phyloP scores from a whole-genome alignment of 768 basidiomycete genomes.

The Suillus fuscotomentosus region DNA sequence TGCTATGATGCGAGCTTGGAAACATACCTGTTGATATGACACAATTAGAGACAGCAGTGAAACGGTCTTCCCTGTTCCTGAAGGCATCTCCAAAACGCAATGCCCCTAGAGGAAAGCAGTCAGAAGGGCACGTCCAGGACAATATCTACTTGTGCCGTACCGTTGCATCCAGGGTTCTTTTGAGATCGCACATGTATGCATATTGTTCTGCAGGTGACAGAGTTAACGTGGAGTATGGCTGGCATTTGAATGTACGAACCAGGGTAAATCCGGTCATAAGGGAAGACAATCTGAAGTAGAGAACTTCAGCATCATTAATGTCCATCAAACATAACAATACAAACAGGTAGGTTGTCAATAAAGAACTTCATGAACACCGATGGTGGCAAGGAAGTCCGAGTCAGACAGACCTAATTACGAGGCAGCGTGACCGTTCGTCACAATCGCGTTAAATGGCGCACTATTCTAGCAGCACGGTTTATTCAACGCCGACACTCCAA shows the following conservation, averaged over 20 bases:
- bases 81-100: conserved; percentile 99
- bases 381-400: neutral
- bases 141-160: conserved; percentile 39
- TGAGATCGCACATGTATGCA: conserved; percentile 99
- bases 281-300: conserved; percentile 71
- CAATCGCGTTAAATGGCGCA: no score
- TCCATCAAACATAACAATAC: conserved; percentile 20
- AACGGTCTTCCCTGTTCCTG: conserved; percentile 98
- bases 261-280: conserved; percentile 94
- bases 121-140: neutral
- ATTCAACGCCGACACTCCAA: no score
- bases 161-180: conserved; percentile 92
- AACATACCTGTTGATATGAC: conserved; percentile 88
- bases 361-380: conserved; percentile 65
- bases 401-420: no score
- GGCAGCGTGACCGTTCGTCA: no score
- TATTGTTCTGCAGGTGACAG: conserved; percentile 74
- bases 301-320: neutral
- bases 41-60: conserved; percentile 94
- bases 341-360: conserved; percentile 77
- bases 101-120: conserved; percentile 68
- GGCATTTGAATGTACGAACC: conserved; percentile 41
- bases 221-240: conserved; percentile 10
- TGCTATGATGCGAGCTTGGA: neutral
- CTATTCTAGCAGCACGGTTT: no score